Percentiles rank a stretch among this genome's conserved stretches.
phyloP scores from a whole-genome alignment of 805 yeast genomes.

The Komagataella ulmi region DNA sequence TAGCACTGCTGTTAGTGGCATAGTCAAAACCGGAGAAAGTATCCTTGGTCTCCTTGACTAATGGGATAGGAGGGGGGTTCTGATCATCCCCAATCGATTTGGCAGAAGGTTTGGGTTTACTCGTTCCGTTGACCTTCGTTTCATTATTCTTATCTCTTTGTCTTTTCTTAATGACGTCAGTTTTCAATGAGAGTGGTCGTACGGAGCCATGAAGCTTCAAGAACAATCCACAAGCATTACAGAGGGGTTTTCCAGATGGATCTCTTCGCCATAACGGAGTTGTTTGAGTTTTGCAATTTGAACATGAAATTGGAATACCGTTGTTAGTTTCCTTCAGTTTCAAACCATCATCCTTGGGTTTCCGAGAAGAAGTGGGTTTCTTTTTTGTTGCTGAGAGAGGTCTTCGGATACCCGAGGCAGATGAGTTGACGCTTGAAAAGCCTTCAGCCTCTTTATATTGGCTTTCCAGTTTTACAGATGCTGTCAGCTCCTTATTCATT shows the following conservation, averaged over 20 bases:
- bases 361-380: background rate
- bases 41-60: background rate
- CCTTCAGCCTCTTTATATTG: slow-evolving; percentile 6
- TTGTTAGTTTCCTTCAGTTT: background rate
- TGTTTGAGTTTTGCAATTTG: slow-evolving; percentile 83
- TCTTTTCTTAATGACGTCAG: slow-evolving; percentile 87
- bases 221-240: slow-evolving; percentile 94
- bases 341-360: background rate
- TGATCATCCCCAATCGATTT: slow-evolving; percentile 2
- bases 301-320: slow-evolving; percentile 27
- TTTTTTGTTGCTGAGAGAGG: background rate
- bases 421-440: slow-evolving; percentile 10
- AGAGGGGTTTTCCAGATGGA: slow-evolving; percentile 82
- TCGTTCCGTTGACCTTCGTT: background rate
- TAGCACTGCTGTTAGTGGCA: slow-evolving; percentile 1
- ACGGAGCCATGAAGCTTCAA: slow-evolving; percentile 91
- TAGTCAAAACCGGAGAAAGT: background rate
- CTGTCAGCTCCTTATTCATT: background rate
- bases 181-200: slow-evolving; percentile 79
- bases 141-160: slow-evolving; percentile 37
- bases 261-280: slow-evolving; percentile 95
- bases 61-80: slow-evolving; percentile 4
- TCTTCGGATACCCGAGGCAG: slow-evolving; percentile 5
- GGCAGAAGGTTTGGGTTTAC: background rate
- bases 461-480: background rate